phyloP scores from a whole-genome alignment of 192 early-diverging fungal genomes.

The Podila horticola region DNA sequence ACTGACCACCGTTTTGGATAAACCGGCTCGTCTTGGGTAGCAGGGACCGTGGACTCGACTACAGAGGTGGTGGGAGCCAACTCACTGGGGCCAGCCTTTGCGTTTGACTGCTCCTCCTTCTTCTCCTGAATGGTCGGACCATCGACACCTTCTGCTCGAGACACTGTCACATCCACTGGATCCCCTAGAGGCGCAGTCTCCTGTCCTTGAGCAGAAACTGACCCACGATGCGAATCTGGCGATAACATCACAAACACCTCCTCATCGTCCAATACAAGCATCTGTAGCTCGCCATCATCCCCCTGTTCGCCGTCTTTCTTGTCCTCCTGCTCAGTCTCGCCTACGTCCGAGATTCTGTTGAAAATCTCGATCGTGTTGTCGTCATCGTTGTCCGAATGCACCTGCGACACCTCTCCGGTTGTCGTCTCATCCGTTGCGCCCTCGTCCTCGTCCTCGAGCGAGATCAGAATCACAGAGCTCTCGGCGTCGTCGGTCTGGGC shows the following conservation, averaged over 20 bases:
- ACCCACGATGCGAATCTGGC: slow-evolving; percentile 3
- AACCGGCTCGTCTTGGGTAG: no score
- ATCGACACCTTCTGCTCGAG: neutral
- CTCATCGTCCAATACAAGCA: slow-evolving; percentile 9
- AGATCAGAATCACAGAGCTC: slow-evolving; percentile 17
- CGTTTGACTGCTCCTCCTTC: neutral
- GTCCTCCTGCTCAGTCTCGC: neutral
- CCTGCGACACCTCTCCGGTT: neutral
- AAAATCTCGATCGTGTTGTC: slow-evolving; percentile 23
- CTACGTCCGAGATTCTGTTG: slow-evolving; percentile 1
- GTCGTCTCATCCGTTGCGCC: neutral
- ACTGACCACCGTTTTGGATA: no score
- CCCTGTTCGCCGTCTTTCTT: neutral
- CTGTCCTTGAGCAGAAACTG: neutral
- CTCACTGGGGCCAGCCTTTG: no score
- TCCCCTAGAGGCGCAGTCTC: neutral
- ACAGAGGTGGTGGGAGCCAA: no score
- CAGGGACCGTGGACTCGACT: no score
- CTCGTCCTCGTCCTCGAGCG: slow-evolving; percentile 14
- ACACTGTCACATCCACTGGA: no score
- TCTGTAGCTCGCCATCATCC: neutral
- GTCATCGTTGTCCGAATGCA: neutral
- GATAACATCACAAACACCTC: slow-evolving; percentile 16
- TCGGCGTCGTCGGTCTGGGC: neutral
- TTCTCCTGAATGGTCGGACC: neutral